Conservation (phyloP, 345 rosid species). For the Zanthoxylum bungeanum region DNA sequence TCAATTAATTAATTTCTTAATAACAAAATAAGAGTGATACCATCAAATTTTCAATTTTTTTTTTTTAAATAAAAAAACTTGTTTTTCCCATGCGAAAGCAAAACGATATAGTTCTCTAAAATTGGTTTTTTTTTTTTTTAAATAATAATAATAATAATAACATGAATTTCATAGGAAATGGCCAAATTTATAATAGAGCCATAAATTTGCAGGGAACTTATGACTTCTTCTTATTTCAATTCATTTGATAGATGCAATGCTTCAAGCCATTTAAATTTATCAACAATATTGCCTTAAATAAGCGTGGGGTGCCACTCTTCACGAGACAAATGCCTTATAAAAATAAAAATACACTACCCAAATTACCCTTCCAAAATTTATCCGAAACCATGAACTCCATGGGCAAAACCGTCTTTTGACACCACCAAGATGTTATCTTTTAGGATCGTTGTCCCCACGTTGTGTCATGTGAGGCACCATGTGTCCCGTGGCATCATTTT, state of each 20-base stretch:
- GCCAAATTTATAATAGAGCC: not conserved
- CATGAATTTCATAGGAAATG: not conserved
- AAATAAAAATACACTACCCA: not conserved
- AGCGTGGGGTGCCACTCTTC: constrained; percentile 29
- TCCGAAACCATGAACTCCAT: not conserved
- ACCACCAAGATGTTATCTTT: too few relatives aligned
- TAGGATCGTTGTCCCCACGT: constrained; percentile 21
- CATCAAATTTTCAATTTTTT: not conserved
- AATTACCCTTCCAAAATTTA: not conserved
- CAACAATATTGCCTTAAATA: not conserved
- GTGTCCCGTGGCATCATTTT: constrained; percentile 28
- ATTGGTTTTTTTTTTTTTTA: too few relatives aligned
- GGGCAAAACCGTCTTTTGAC: not conserved
- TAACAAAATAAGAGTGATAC: not conserved
- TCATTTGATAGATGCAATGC: constrained; percentile 12
- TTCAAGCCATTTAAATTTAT: not conserved
- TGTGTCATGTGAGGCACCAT: constrained; percentile 27
- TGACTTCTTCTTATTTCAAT: not conserved
- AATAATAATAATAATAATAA: too few relatives aligned
- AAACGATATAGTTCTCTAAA: not conserved
- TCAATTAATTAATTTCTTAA: too few relatives aligned
- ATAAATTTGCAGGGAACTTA: constrained; percentile 14
- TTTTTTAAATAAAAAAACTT: not conserved
- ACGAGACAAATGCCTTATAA: not conserved
- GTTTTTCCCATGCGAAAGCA: not conserved